Percentiles rank a stretch among this genome's conserved stretches.
Conservation (phyloP, 768 basidiomycete species). For the Boletus eberwhitei region DNA sequence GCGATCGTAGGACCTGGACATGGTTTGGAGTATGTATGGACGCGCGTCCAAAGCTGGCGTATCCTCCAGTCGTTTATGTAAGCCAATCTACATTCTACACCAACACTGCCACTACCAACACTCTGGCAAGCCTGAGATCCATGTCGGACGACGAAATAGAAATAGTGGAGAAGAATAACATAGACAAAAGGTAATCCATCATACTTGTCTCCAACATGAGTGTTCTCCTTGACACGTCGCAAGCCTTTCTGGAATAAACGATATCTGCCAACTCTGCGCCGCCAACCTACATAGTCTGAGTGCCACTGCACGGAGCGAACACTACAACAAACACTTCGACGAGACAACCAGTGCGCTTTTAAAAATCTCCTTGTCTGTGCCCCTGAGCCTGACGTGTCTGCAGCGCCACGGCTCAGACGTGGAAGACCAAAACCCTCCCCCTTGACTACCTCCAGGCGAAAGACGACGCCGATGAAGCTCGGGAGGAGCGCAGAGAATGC, state of each 20-base stretch:
- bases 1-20: conserved; percentile 98
- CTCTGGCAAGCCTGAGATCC: not conserved
- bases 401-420: conserved; percentile 13
- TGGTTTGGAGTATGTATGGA: conserved; percentile 34
- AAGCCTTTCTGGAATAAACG: conserved; percentile 18
- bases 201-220: not conserved
- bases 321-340: conserved; percentile 53
- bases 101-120: conserved; percentile 8
- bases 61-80: conserved; percentile 24
- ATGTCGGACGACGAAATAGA: conserved; percentile 29
- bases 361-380: not conserved
- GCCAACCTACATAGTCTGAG: conserved; percentile 39
- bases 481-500: conserved; percentile 10
- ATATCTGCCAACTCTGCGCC: conserved; percentile 52
- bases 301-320: conserved; percentile 40
- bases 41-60: conserved; percentile 47
- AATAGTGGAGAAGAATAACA: conserved; percentile 13
- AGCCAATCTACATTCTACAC: not conserved
- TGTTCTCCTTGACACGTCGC: not conserved
- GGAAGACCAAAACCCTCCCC: conserved; percentile 15
- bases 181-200: conserved; percentile 11
- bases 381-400: not conserved
- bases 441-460: not conserved
- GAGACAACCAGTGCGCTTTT: conserved; percentile 13
- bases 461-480: conserved; percentile 1